Base-by-base conservation (phyloP, 805 yeast genomes). In the Maudiozyma bulderi region DNA sequence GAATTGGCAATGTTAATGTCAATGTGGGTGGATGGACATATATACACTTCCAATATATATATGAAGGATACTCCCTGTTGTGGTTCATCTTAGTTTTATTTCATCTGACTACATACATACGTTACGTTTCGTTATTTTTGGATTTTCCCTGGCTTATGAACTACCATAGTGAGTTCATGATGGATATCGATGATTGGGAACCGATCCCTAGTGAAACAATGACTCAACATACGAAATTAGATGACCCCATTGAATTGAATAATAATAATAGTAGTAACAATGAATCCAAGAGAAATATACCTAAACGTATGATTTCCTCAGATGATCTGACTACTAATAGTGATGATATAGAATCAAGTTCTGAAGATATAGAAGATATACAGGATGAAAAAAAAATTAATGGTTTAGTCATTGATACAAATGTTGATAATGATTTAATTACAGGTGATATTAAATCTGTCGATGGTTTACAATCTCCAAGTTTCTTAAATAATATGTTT, bases 151-250 rank as follows among this genome's bases (percentile, higher is more conserved):
- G 26, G 4, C 26, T 20, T 20, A 20, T 20, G 26, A 20, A 20
- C 26, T 20, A 20, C 26, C 26, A 20, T 20, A 20, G 26, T 20
- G 47, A 45, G 15, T 45, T 11, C 14, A 45, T 45, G 15, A n/a
- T 44, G 30, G 52, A 47, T 42, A 47, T 58, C 33, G 61, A 54
- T 45, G 47, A 52, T 43, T 59, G 61, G 63, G 60, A 54, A 44
- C 58, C 62, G 5, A 58, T 56, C 8, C 40, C 52, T 26, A 54
- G 48, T 34, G 40, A 35, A 14, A 35, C 38, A 35, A 15, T n/a
- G 14, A 6, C 26, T 20, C 26, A 20, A 20, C 26, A 20, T 20
- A 46, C 31, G 39, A 4, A 32, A 32, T 20, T 13, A 6, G 45
- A 34, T 6, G 47, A 30, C 26, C 9, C 43, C 13, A 47, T 14